These are phyloP conservation scores for Naumovozyma dairenensis DNA, from an alignment of 805 yeast species.

Conservation along the genomic window DNA sequence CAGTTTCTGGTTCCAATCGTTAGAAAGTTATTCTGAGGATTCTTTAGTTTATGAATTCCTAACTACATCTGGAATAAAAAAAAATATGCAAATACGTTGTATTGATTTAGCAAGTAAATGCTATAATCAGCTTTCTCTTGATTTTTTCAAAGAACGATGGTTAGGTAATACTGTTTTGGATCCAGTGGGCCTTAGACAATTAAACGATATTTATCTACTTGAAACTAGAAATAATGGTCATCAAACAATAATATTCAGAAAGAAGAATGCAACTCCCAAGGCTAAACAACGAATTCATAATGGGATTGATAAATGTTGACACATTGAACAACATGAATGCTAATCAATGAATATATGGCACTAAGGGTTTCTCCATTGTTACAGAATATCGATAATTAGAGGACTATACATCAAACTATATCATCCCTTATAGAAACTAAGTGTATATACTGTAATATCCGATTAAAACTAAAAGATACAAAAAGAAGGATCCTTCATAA, in stretches of 20 bases:
- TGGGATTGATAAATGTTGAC: too few relatives aligned
- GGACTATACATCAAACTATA: too few relatives aligned
- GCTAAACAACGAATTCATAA: background rate
- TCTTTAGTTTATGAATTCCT: slow-evolving; percentile 8
- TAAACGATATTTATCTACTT: slow-evolving; percentile 3
- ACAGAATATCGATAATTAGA: too few relatives aligned
- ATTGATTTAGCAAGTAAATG: slow-evolving; percentile 5
- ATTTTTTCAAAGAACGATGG: slow-evolving; percentile 7
- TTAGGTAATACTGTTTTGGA: slow-evolving; percentile 5
- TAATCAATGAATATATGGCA: too few relatives aligned
- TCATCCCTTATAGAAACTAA: too few relatives aligned
- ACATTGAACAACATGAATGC: too few relatives aligned
- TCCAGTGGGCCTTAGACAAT: background rate
- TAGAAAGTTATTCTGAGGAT: slow-evolving; percentile 3
- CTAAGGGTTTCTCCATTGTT: too few relatives aligned
- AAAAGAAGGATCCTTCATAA: too few relatives aligned
- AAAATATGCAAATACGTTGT: slow-evolving; percentile 11
- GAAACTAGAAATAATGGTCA: slow-evolving; percentile 2
- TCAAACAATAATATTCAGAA: slow-evolving; percentile 10
- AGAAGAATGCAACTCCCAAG: background rate
- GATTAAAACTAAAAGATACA: too few relatives aligned
- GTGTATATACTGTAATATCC: too few relatives aligned
- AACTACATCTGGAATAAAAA: slow-evolving; percentile 7
- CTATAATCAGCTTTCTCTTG: background rate
- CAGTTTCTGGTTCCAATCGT: slow-evolving; percentile 11